phyloP scores from a whole-genome alignment of 2,329 filamentous ascomycete genomes.

The Trichophyton mentagrophytes region DNA sequence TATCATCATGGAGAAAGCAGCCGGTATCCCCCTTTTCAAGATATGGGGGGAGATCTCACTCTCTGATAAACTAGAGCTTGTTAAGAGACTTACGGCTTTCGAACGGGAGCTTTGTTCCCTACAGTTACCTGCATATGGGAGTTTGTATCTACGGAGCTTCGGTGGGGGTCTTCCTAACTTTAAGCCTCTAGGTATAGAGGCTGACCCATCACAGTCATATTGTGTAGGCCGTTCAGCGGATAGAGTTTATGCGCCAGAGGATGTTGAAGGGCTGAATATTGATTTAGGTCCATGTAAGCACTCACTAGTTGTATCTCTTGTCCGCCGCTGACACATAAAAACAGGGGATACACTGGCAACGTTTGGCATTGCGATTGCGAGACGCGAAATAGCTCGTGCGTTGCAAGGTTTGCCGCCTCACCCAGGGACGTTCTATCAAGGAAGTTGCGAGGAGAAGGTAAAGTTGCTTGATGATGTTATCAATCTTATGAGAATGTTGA shows the following conservation, averaged over 20 bases:
- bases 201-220: neutral
- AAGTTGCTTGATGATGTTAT: neutral
- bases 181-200: slow-evolving; percentile 21
- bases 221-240: neutral
- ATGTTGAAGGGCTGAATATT: neutral
- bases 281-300: neutral
- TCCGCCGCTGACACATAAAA: neutral
- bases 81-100: slow-evolving; percentile 15
- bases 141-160: slow-evolving; percentile 18
- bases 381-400: slow-evolving; percentile 1
- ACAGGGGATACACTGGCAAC: neutral
- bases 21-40: slow-evolving; percentile 6
- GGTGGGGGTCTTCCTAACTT: slow-evolving; percentile 4
- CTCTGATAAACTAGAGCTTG: slow-evolving; percentile 15
- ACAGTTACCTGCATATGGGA: slow-evolving; percentile 18
- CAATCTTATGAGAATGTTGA: neutral
- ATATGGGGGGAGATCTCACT: slow-evolving; percentile 10
- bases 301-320: neutral
- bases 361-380: slow-evolving; percentile 4
- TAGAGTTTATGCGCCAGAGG: neutral
- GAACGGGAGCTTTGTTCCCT: slow-evolving; percentile 14
- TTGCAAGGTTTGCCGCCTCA: neutral
- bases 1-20: slow-evolving; percentile 9
- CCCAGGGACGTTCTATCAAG: slow-evolving; percentile 4
- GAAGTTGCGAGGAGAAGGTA: neutral